phyloP scores from a whole-genome alignment of 2,329 filamentous ascomycete genomes.

The Aureobasidium sp. region DNA sequence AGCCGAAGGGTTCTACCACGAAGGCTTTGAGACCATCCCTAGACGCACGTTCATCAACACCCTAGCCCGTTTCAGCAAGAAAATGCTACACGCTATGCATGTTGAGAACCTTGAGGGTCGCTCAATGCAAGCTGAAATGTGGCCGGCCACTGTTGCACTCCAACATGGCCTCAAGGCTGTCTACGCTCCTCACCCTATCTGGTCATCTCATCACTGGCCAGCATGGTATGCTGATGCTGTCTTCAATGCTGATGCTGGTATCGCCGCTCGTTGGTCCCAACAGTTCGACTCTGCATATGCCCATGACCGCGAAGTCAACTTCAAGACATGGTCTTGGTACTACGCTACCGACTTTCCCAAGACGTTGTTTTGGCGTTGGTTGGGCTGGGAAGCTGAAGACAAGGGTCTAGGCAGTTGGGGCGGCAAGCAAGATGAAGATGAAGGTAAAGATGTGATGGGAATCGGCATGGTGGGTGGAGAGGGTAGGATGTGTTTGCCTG shows the following conservation, averaged over 20 bases:
- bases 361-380: conserved; percentile 86
- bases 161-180: conserved; percentile 96
- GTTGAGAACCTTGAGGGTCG: conserved; percentile 88
- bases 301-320: conserved; percentile 85
- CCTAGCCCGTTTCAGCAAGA: conserved; percentile 82
- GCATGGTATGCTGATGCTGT: conserved; percentile 78
- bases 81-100: conserved; percentile 89
- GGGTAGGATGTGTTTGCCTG: conserved; percentile 91
- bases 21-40: conserved; percentile 55
- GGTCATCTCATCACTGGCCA: conserved; percentile 89
- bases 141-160: conserved; percentile 86
- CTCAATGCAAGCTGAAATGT: conserved; percentile 97
- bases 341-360: conserved; percentile 87
- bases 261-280: conserved; percentile 56
- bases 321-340: conserved; percentile 90
- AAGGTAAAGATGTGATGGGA: conserved; percentile 17
- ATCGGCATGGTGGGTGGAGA: conserved; percentile 57
- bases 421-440: conserved; percentile 24
- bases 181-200: conserved; percentile 90
- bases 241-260: conserved; percentile 75
- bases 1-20: conserved; percentile 59
- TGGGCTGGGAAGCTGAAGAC: conserved; percentile 83
- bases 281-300: conserved; percentile 48
- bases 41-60: conserved; percentile 92
- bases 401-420: conserved; percentile 75